A percentile compares a stretch with the other conserved stretches of the same genome.
phyloP scores from a whole-genome alignment of 2,329 filamentous ascomycete genomes.

The Fusarium chuoi region DNA sequence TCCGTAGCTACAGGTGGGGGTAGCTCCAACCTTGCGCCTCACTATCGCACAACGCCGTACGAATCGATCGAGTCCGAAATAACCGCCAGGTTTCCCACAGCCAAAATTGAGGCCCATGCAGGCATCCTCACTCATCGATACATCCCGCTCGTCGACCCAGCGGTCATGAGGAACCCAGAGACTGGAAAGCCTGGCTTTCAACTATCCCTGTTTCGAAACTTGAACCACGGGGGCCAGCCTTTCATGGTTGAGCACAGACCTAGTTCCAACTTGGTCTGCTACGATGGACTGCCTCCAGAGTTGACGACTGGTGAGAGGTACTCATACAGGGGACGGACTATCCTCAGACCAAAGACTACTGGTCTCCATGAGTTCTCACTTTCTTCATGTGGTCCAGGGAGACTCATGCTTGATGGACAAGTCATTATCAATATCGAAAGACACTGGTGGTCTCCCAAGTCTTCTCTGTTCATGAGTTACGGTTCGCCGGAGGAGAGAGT shows the following conservation, averaged over 20 bases:
- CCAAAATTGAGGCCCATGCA: constrained; percentile 1
- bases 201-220: constrained; percentile 15
- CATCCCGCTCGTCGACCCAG: constrained; percentile 4
- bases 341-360: constrained; percentile 18
- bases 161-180: constrained; percentile 20
- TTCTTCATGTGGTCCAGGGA: constrained; percentile 17
- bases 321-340: constrained; percentile 13
- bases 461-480: constrained; percentile 30
- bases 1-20: constrained; percentile 21
- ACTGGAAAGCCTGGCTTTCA: constrained; percentile 16
- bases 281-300: constrained; percentile 27
- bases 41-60: constrained; percentile 26
- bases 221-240: constrained; percentile 14
- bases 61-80: constrained; percentile 7
- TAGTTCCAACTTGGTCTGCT: constrained; percentile 30
- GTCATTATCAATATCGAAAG: constrained; percentile 20
- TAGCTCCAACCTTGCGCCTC: constrained; percentile 23
- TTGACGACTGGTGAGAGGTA: constrained; percentile 29
- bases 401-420: constrained; percentile 19
- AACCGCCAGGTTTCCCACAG: not conserved
- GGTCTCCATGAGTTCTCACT: constrained; percentile 23
- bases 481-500: constrained; percentile 21
- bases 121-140: constrained; percentile 29
- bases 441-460: constrained; percentile 34
- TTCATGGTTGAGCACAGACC: constrained; percentile 27